phyloP scores from a whole-genome alignment of 768 basidiomycete genomes.

The Gymnopilus dilepis region DNA sequence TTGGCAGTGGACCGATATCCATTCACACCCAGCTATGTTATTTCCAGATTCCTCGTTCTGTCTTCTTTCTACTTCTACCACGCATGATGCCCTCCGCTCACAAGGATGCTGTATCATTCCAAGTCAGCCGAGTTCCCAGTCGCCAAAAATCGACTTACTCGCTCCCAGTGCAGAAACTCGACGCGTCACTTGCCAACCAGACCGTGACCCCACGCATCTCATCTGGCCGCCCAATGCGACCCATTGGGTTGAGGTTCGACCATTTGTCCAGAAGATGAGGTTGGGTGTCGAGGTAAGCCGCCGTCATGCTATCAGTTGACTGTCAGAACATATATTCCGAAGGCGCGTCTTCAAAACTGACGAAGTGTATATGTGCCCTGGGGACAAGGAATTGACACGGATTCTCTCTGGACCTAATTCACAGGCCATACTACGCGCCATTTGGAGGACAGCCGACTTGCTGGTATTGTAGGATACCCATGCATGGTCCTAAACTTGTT shows the following conservation, averaged over 20 bases:
- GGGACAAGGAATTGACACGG: constrained; percentile 77
- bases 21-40: not conserved
- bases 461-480: constrained; percentile 81
- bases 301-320: constrained; percentile 67
- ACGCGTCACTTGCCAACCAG: constrained; percentile 79
- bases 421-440: constrained; percentile 83
- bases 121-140: not conserved
- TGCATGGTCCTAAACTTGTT: constrained; percentile 59
- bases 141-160: constrained; percentile 53
- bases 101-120: constrained; percentile 55
- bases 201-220: constrained; percentile 73
- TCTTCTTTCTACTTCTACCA: constrained; percentile 45
- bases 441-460: constrained; percentile 80
- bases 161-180: constrained; percentile 82
- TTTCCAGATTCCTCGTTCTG: constrained; percentile 1
- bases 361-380: constrained; percentile 78
- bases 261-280: constrained; percentile 69
- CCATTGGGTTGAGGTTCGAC: constrained; percentile 72
- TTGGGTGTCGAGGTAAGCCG: constrained; percentile 67
- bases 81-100: constrained; percentile 66
- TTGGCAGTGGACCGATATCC: not conserved
- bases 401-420: constrained; percentile 71
- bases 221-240: constrained; percentile 72
- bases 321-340: not conserved
- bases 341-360: constrained; percentile 29